Conservation (phyloP, 768 basidiomycete genomes). For the Phylloporus sp. region DNA sequence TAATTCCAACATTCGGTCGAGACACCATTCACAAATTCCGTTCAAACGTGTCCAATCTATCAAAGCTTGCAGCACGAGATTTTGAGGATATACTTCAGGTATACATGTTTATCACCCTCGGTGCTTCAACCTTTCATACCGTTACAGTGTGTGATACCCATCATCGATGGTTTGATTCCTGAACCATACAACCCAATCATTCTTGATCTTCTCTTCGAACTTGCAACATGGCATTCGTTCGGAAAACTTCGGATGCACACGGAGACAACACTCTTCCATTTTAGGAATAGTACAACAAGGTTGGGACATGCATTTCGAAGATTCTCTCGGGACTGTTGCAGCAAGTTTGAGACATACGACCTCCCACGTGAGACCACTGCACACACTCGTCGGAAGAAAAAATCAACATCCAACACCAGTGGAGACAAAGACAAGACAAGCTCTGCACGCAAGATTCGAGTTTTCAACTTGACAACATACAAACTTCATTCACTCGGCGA, state of each 20-base stretch:
- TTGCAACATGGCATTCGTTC: slow-evolving; percentile 23
- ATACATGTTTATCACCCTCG: not conserved
- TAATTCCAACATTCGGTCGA: slow-evolving; percentile 31
- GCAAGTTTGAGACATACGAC: slow-evolving; percentile 25
- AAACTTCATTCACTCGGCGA: slow-evolving; percentile 19
- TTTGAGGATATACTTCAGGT: slow-evolving; percentile 39
- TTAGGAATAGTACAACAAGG: slow-evolving; percentile 18
- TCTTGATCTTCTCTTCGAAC: slow-evolving; percentile 17
- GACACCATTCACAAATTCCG: slow-evolving; percentile 30
- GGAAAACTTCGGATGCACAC: slow-evolving; percentile 29
- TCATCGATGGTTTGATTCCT: slow-evolving; percentile 29
- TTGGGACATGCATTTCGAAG: slow-evolving; percentile 22
- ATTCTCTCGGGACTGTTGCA: slow-evolving; percentile 24
- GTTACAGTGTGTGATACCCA: slow-evolving; percentile 32
- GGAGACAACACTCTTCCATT: slow-evolving; percentile 12
- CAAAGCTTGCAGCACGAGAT: slow-evolving; percentile 34
- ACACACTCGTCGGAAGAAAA: not conserved
- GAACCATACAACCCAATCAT: slow-evolving; percentile 14
- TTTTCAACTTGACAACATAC: slow-evolving; percentile 16
- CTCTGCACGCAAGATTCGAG: not conserved
- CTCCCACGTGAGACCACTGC: slow-evolving; percentile 32
- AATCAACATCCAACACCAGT: too few species aligned
- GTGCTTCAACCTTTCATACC: not conserved
- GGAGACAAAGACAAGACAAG: not conserved
- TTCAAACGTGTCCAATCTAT: slow-evolving; percentile 32